Conservation (phyloP, 2,329 filamentous ascomycete species). For the Neocucurbitaria cava region DNA sequence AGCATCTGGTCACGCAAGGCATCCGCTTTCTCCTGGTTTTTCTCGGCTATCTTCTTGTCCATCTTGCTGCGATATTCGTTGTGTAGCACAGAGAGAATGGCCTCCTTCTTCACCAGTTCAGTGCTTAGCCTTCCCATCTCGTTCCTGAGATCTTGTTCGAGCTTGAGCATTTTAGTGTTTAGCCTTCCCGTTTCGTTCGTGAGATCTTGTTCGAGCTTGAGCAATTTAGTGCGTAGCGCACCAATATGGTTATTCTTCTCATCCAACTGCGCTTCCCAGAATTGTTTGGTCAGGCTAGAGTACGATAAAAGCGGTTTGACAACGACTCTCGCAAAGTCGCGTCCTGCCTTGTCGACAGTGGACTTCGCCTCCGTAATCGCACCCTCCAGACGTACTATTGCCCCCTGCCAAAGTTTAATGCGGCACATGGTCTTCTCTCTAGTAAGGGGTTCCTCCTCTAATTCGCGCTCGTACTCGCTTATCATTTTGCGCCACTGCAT, state of each 20-base stretch:
- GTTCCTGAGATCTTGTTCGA: not conserved
- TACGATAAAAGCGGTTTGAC: not conserved
- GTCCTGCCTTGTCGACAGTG: not conserved
- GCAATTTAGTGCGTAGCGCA: not conserved
- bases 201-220: not conserved
- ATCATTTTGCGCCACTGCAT: too few species aligned
- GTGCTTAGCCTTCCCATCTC: not conserved
- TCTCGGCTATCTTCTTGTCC: not conserved
- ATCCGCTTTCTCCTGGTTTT: not conserved
- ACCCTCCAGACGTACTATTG: not conserved
- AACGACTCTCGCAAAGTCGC: not conserved
- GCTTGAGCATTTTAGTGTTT: too few species aligned
- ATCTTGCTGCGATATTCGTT: not conserved
- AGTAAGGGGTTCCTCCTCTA: too few species aligned
- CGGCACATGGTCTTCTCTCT: too few species aligned
- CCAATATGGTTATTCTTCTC: not conserved
- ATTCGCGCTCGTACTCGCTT: too few species aligned
- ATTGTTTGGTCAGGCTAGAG: not conserved
- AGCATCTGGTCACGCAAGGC: not conserved
- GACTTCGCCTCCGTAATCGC: not conserved
- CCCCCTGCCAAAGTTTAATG: too few species aligned
- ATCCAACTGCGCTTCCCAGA: not conserved
- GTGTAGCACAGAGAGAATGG: not conserved
- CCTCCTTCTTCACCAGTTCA: not conserved
- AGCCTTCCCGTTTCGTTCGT: too few species aligned